Evolutionary conservation across 805 yeast species (phyloP).

Genomic region (Saccharomycopsis oosterbeekiorum): DNA sequence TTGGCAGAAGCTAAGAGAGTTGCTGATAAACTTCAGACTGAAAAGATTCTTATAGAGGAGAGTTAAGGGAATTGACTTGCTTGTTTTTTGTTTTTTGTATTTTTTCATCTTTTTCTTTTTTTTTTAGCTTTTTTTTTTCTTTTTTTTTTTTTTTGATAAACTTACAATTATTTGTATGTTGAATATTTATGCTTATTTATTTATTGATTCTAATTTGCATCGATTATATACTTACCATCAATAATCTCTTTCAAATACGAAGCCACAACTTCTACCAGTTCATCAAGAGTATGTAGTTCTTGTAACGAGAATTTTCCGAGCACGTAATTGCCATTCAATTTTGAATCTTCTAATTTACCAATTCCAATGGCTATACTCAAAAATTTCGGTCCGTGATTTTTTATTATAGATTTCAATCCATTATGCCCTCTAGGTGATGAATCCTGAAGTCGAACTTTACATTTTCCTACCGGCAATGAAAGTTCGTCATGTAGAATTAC

Average conservation of each 20-base stretch:
- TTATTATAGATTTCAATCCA: conserved; percentile 57
- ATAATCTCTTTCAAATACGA: conserved; percentile 23
- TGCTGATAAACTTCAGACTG: conserved; percentile 79
- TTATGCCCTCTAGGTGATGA: conserved; percentile 75
- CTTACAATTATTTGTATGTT: background rate
- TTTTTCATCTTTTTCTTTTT: background rate
- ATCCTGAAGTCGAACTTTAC: conserved; percentile 50
- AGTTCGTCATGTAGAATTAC: conserved; percentile 75
- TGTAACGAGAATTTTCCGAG: conserved; percentile 38
- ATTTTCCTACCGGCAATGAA: conserved; percentile 52
- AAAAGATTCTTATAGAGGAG: conserved; percentile 23
- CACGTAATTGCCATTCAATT: conserved; percentile 42
- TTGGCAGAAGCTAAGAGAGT: conserved; percentile 79
- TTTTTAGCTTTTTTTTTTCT: background rate
- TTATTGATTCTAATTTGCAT: background rate
- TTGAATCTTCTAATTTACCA: conserved; percentile 48
- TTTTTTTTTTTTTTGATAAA: background rate
- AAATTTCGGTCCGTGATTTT: conserved; percentile 34
- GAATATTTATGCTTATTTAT: background rate
- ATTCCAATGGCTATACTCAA: conserved; percentile 71
- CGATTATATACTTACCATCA: conserved; percentile 5
- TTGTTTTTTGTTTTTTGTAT: background rate
- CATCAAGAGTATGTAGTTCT: conserved; percentile 36
- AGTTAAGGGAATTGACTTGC: background rate
- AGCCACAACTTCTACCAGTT: conserved; percentile 34